Base-by-base conservation (phyloP, 2,329 filamentous ascomycete species). In the Xylariaceae sp. region DNA sequence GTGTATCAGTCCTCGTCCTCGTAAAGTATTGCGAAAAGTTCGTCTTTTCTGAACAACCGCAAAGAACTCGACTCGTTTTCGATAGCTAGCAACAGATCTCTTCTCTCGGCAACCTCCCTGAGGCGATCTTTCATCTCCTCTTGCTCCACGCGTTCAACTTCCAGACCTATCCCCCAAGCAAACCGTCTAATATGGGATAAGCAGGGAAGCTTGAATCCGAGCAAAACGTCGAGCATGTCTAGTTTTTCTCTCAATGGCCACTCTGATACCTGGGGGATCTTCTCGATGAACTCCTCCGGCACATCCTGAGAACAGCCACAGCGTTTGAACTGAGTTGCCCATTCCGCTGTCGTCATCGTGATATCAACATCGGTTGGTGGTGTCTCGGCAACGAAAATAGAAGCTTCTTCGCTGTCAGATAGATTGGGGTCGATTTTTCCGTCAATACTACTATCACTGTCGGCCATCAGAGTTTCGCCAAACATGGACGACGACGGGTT, bases 301-400 rank as follows among this genome's bases (percentile, higher is more conserved):
- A 47, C 44, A 22, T 47, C 44, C 14, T 11, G 11, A 38, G 35
- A 40, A 38, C 44, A 47, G 4, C 44, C 35, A 38, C 44, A 47
- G 10, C 35, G 27, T 15, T 41, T 36, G 12, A 12, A 36, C 12
- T 15, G 12, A 5, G 4, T 36, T 5, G 33, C 15, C 33, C 33
- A 36, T 14, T 36, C 33, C 15, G 33, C 15, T 5, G 15, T 15
- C 33, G 33, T 5, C 33, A 36, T 36, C 9, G 33, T 14, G 15
- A 15, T 10, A 14, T 36, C 33, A 12, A 14, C 33, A 36, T 36
- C 33, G 15, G 33, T 12, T 15, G 15, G 33, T 9, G 15, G 15
- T 15, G 12, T 15, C 33, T 36, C 33, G 12, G 12, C 33, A 15
- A 14, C 33, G 33, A 36, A 14, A 9, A 14, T 9, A 15, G 33